phyloP scores from a whole-genome alignment of 176 grass and related monocot genomes.

The Zoysia japonica region DNA sequence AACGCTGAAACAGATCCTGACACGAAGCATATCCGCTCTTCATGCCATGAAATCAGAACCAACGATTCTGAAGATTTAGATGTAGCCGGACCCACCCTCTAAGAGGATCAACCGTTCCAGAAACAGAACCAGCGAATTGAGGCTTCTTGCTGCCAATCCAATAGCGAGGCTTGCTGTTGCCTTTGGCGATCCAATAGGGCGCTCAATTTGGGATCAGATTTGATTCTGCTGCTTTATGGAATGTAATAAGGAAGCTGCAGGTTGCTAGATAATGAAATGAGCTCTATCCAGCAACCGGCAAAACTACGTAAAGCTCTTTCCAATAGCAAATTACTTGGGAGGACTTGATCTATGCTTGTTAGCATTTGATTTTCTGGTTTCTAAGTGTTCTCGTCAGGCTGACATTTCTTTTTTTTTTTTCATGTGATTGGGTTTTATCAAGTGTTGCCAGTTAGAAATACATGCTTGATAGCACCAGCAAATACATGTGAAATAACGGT shows the following conservation, averaged over 20 bases:
- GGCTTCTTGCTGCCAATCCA: too few relatives aligned
- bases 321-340: not conserved
- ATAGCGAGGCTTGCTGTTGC: too few relatives aligned
- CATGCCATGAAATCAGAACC: too few relatives aligned
- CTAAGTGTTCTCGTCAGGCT: not conserved
- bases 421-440: not conserved
- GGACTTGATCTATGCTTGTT: not conserved
- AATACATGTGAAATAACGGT: not conserved
- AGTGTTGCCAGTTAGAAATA: not conserved
- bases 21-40: too few relatives aligned
- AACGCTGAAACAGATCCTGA: too few relatives aligned
- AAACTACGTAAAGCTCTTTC: not conserved
- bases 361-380: not conserved
- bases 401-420: not conserved
- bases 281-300: not conserved
- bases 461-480: not conserved
- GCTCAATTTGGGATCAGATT: conserved; percentile 15
- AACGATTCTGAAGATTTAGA: too few relatives aligned
- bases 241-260: conserved; percentile 16
- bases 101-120: too few relatives aligned
- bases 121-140: too few relatives aligned
- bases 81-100: too few relatives aligned
- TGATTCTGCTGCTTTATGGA: conserved; percentile 32
- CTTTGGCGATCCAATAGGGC: too few relatives aligned
- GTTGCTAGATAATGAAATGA: not conserved